These are phyloP conservation scores for Tympanopsis confertula DNA, from an alignment of 2,329 filamentous ascomycete species.

Conservation along the genomic window DNA sequence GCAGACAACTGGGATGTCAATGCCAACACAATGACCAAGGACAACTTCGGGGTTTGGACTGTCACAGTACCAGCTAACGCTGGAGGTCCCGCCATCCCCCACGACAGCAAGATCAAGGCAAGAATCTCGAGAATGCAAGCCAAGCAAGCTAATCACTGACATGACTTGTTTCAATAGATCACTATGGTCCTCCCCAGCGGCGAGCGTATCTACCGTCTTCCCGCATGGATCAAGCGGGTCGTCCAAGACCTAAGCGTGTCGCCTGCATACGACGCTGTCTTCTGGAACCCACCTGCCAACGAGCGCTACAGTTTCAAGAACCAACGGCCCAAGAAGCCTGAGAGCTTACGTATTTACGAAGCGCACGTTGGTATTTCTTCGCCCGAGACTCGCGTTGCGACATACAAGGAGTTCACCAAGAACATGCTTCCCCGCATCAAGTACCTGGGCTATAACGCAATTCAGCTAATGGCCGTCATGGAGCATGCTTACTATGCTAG, in stretches of 20 bases:
- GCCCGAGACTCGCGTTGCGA: slow-evolving; percentile 75
- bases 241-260: slow-evolving; percentile 86
- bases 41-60: slow-evolving; percentile 78
- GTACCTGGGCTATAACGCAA: slow-evolving; percentile 85
- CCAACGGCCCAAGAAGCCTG: slow-evolving; percentile 67
- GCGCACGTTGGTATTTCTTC: slow-evolving; percentile 98
- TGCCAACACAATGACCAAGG: slow-evolving; percentile 77
- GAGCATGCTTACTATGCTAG: slow-evolving; percentile 99
- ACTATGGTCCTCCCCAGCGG: slow-evolving; percentile 70
- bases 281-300: slow-evolving; percentile 88
- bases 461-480: slow-evolving; percentile 98
- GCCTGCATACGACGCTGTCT: slow-evolving; percentile 84
- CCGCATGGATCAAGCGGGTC: slow-evolving; percentile 94
- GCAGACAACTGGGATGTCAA: slow-evolving; percentile 76
- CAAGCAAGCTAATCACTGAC: not conserved
- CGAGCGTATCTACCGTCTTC: slow-evolving; percentile 75
- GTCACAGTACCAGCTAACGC: slow-evolving; percentile 63
- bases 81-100: slow-evolving; percentile 69
- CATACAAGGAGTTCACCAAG: slow-evolving; percentile 93
- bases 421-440: slow-evolving; percentile 88
- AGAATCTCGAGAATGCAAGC: slow-evolving; percentile 7
- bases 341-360: slow-evolving; percentile 86
- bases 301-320: slow-evolving; percentile 81
- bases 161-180: slow-evolving; percentile 42
- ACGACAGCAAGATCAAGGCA: slow-evolving; percentile 95